Conservation (phyloP, 768 basidiomycete genomes). For the Phylloporus arenicola region DNA sequence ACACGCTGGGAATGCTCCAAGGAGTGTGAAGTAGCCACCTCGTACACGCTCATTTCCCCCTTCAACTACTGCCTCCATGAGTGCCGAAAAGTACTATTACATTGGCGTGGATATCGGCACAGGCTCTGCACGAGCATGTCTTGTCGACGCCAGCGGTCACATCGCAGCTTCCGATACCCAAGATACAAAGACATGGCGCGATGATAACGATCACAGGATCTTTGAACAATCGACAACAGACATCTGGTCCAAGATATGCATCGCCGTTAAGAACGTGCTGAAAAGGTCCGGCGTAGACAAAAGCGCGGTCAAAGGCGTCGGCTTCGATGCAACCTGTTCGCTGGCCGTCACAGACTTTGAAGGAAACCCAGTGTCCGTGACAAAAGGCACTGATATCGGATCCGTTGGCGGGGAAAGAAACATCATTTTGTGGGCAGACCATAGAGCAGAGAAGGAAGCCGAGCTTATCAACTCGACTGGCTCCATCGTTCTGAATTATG, state of each 20-base stretch:
- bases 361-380: slow-evolving; percentile 72
- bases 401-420: slow-evolving; percentile 63
- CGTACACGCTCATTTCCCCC: slow-evolving; percentile 2
- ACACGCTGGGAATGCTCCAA: too few relatives aligned
- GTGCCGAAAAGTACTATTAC: slow-evolving; percentile 42
- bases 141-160: slow-evolving; percentile 64
- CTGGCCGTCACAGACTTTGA: slow-evolving; percentile 76
- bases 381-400: slow-evolving; percentile 60
- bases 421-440: slow-evolving; percentile 95
- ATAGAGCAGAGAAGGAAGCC: slow-evolving; percentile 89
- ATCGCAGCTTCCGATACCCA: slow-evolving; percentile 76
- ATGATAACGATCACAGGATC: slow-evolving; percentile 79
- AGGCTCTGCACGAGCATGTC: slow-evolving; percentile 84
- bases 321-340: slow-evolving; percentile 96
- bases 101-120: slow-evolving; percentile 87
- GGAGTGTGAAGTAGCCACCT: too few relatives aligned
- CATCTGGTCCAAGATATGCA: slow-evolving; percentile 74
- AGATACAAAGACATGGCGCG: slow-evolving; percentile 81
- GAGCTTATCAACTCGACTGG: slow-evolving; percentile 82
- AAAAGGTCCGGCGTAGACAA: slow-evolving; percentile 50
- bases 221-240: slow-evolving; percentile 94
- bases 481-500: slow-evolving; percentile 85
- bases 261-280: slow-evolving; percentile 60
- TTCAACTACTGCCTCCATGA: slow-evolving; percentile 25
- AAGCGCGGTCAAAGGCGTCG: slow-evolving; percentile 72